Conservation (phyloP, 2,329 filamentous ascomycete genomes). For the Colletotrichum euphorbiae region DNA sequence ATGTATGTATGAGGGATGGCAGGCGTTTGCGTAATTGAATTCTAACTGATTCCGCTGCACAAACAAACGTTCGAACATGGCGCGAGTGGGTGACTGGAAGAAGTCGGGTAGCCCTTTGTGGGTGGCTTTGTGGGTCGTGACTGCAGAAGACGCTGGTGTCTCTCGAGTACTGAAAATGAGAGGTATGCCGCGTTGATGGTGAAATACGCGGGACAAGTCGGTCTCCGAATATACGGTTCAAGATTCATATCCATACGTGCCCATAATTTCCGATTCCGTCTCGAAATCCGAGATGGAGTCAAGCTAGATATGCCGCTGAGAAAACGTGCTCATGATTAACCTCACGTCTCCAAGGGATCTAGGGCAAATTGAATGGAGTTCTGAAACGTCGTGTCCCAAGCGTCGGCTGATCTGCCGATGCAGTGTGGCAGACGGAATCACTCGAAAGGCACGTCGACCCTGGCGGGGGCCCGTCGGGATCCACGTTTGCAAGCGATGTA, state of each 20-base stretch:
- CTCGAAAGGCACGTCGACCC: neutral
- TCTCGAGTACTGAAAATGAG: neutral
- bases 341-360: neutral
- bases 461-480: neutral
- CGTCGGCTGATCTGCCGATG: neutral
- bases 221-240: neutral
- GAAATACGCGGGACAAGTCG: neutral
- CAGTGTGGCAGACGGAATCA: neutral
- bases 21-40: constrained; percentile 42
- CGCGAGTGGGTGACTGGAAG: neutral
- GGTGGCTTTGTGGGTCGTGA: too few relatives aligned
- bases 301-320: neutral
- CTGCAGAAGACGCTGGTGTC: neutral
- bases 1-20: constrained; percentile 42
- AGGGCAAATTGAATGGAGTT: neutral
- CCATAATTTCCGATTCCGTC: constrained; percentile 3
- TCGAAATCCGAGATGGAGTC: neutral
- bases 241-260: neutral
- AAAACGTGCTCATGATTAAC: neutral
- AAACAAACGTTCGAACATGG: neutral
- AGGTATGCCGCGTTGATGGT: neutral
- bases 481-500: constrained; percentile 25
- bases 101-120: too few relatives aligned
- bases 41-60: constrained; percentile 25
- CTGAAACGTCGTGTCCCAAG: constrained; percentile 8